These are phyloP conservation scores for Recurvomyces mirabilis DNA, from an alignment of 495 filamentous ascomycete species.

Conservation along the genomic window DNA sequence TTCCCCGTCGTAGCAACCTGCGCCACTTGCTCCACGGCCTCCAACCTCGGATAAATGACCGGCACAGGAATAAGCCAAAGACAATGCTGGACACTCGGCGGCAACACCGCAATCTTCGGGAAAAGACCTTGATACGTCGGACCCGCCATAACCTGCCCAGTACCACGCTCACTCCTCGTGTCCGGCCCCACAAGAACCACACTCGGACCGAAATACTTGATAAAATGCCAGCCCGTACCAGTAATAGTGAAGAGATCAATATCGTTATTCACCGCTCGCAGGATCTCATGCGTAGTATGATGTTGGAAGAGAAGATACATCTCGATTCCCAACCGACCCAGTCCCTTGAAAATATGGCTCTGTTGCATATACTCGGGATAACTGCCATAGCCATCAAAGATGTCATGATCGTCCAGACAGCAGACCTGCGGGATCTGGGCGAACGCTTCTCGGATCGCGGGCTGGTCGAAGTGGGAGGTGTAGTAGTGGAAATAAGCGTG, in stretches of 20 bases:
- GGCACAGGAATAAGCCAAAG: slow-evolving; percentile 91
- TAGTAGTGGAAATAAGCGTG: slow-evolving; percentile 99
- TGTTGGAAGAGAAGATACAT: slow-evolving; percentile 99
- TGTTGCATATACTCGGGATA: slow-evolving; percentile 98
- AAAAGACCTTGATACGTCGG: slow-evolving; percentile 96
- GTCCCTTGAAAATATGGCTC: slow-evolving; percentile 95
- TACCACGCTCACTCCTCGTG: slow-evolving; percentile 81
- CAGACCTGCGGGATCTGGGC: slow-evolving; percentile 93
- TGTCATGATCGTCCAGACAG: slow-evolving; percentile 93
- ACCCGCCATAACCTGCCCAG: slow-evolving; percentile 84
- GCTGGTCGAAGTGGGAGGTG: slow-evolving; percentile 92
- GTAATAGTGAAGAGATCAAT: slow-evolving; percentile 93
- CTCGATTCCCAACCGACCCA: slow-evolving; percentile 90
- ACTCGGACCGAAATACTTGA: slow-evolving; percentile 88
- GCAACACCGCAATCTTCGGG: slow-evolving; percentile 87
- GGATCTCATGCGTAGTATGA: slow-evolving; percentile 87
- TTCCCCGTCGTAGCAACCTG: slow-evolving; percentile 90
- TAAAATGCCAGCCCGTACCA: slow-evolving; percentile 92
- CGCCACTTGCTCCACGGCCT: slow-evolving; percentile 79
- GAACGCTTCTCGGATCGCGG: slow-evolving; percentile 84
- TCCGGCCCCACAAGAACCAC: slow-evolving; percentile 85
- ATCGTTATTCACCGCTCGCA: slow-evolving; percentile 75
- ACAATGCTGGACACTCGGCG: slow-evolving; percentile 86
- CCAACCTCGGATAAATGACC: slow-evolving; percentile 79
- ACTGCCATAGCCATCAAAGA: slow-evolving; percentile 96